These are phyloP conservation scores for Coriaria nepalensis DNA, from an alignment of 306 rosid species.

Conservation along the genomic window DNA sequence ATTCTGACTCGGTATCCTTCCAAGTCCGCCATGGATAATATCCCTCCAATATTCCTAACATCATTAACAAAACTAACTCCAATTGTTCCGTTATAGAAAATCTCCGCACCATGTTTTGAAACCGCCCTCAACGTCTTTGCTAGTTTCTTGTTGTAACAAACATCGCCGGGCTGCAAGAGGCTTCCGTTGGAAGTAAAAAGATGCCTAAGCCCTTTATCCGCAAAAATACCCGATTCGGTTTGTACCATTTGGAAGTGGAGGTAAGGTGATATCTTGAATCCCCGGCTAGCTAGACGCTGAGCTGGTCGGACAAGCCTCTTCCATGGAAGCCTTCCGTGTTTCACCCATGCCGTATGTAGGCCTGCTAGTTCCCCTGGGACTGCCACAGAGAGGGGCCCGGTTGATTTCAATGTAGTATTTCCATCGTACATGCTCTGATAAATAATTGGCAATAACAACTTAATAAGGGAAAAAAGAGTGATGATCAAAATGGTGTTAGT, in stretches of 20 bases:
- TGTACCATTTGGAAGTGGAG: constrained; percentile 40
- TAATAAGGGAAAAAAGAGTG: no score
- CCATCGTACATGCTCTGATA: constrained; percentile 61
- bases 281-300: constrained; percentile 46
- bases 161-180: constrained; percentile 41
- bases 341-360: constrained; percentile 56
- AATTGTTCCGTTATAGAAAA: constrained; percentile 45
- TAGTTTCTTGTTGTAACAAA: constrained; percentile 38
- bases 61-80: constrained; percentile 54
- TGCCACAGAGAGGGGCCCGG: constrained; percentile 54
- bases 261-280: constrained; percentile 59
- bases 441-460: no score
- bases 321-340: constrained; percentile 73
- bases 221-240: constrained; percentile 33
- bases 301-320: constrained; percentile 55
- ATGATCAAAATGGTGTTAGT: no score
- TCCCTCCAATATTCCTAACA: constrained; percentile 57
- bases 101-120: constrained; percentile 34
- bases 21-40: constrained; percentile 44
- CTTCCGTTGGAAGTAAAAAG: constrained; percentile 55
- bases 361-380: constrained; percentile 79
- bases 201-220: constrained; percentile 42
- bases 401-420: constrained; percentile 33
- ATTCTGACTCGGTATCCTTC: constrained; percentile 34
- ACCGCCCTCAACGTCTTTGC: constrained; percentile 37